Evolutionary conservation across 306 rosid genomes (phyloP).

Genomic region (Elaeagnus macrophylla): DNA sequence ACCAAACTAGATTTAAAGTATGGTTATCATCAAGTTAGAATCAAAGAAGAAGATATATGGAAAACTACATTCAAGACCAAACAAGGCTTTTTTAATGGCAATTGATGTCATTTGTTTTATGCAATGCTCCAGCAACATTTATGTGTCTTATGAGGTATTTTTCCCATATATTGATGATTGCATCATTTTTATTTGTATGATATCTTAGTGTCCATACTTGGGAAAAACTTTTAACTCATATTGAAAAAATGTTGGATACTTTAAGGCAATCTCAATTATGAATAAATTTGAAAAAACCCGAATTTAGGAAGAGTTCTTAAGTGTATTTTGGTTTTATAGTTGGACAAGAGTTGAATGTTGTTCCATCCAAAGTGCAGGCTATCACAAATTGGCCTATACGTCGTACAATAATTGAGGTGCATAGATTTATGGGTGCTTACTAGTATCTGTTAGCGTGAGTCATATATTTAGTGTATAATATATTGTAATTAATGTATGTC

Average conservation of each 20-base stretch:
- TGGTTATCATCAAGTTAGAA: background rate
- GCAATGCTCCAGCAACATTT: background rate
- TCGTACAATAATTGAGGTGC: no score
- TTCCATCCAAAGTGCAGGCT: no score
- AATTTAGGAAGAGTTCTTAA: background rate
- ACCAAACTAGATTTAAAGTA: background rate
- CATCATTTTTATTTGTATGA: background rate
- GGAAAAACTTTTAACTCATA: background rate
- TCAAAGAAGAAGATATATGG: conserved; percentile 1
- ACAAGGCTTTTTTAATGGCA: background rate
- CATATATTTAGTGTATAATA: no score
- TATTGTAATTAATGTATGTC: no score
- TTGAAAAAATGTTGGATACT: background rate
- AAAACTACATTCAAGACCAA: conserved; percentile 1
- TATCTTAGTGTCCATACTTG: background rate
- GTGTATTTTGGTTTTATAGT: no score
- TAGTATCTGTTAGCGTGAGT: no score
- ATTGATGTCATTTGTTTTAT: background rate
- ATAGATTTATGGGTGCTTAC: no score
- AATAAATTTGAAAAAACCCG: background rate
- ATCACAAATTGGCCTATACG: no score
- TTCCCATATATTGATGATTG: background rate
- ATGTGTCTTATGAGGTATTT: conserved; percentile 1
- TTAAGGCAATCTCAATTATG: background rate
- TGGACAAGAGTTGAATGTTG: no score